Base-by-base conservation (phyloP, 2,329 filamentous ascomycete species). In the Exophiala bonariae region DNA sequence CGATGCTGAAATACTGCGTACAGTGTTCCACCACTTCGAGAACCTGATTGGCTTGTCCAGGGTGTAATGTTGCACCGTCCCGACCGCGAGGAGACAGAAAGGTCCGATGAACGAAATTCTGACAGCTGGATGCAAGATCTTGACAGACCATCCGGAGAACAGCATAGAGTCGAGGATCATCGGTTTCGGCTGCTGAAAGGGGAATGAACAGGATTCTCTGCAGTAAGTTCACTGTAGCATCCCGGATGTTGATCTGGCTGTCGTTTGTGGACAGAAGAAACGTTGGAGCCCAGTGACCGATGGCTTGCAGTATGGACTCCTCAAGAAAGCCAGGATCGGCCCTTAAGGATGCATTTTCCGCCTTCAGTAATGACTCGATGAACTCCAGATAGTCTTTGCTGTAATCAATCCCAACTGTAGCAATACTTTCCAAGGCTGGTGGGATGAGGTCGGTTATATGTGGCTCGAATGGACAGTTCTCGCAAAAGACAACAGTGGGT, bases 401-500 rank as follows among this genome's bases (percentile, higher is more conserved):
- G 26, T 73, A 76, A 43, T 69, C 70, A 19, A 68, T 64, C 30
- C 71, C 71, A 47, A 78, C 75, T 4, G 73, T 72, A 4, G 73
- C 69, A 13, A 77, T 66, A 17, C 74, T 72, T 40, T 70, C 68
- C 26, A 74, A 66, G 40, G 69, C 65, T 34, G 66, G 68, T 35
- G 67, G 65, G 33, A 73, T 65, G 31, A 76, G 52, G 18, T 60
- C 58, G 18, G 64, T 41, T 30, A 74, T 63, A 28, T 65, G 62
- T n/a, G 63, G 59, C 30, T 65, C 61, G 22, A 66, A 62, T 7
- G 64, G 62, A 34, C 66, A 64, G 42, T 58, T 57, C 39, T 68
- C 61, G 50, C 82, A 77, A 58, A 83, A 86, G 0, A 72, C 62
- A 23, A 75, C 60, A 3, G 79, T 78, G 13, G 75, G 78, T n/a